A percentile compares a stretch with the other conserved stretches of the same genome.
Conservation (phyloP, 2,329 filamentous ascomycete species). For the Nannizziopsis arthrosporioides region DNA sequence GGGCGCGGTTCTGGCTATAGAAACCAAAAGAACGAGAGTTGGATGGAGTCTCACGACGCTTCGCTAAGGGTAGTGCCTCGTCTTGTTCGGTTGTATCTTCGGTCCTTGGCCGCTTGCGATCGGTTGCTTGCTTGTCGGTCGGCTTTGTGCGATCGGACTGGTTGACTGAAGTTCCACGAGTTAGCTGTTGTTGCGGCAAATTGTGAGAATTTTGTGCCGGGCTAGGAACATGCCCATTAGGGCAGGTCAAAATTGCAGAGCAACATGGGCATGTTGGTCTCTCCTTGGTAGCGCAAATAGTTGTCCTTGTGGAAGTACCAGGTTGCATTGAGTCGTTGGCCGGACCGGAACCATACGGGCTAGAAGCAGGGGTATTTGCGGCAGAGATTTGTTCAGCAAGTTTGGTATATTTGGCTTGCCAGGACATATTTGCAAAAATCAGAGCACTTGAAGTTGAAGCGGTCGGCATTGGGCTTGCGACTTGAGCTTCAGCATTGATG, state of each 20-base stretch:
- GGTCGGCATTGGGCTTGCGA: background rate
- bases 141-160: too few relatives aligned
- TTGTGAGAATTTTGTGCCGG: background rate
- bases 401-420: background rate
- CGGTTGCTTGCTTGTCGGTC: too few relatives aligned
- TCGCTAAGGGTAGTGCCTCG: background rate
- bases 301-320: background rate
- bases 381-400: background rate
- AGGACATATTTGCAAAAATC: background rate
- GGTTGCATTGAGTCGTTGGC: background rate
- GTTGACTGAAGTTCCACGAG: background rate
- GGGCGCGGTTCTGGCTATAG: background rate
- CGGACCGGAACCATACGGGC: background rate
- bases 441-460: background rate
- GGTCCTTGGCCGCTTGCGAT: slow-evolving; percentile 6
- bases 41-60: slow-evolving; percentile 3
- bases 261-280: slow-evolving; percentile 12
- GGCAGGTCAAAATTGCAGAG: slow-evolving; percentile 10
- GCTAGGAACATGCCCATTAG: slow-evolving; percentile 10
- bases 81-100: slow-evolving; percentile 1
- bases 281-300: slow-evolving; percentile 3
- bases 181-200: background rate
- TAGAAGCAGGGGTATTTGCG: background rate
- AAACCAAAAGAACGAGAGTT: background rate
- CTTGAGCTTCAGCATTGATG: too few relatives aligned